Conservation (phyloP, 495 filamentous ascomycete genomes). For the Parmelia sp. region DNA sequence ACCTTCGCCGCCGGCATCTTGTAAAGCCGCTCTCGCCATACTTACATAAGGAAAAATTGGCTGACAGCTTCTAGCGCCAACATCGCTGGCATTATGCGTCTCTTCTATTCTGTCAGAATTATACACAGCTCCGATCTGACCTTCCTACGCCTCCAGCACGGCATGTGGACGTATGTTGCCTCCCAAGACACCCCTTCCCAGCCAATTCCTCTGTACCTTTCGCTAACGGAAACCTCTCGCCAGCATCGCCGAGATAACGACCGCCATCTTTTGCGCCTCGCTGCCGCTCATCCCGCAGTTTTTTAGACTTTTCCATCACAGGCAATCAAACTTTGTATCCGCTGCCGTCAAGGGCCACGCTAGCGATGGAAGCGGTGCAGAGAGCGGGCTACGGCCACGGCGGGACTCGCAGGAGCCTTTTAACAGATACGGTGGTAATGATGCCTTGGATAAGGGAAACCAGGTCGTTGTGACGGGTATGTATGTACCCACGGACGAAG, state of each 20-base stretch:
- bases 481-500: background rate
- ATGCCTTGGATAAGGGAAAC: background rate
- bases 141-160: conserved; percentile 4
- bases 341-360: background rate
- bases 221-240: background rate
- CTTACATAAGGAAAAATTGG: background rate
- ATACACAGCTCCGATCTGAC: conserved; percentile 2
- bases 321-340: no score
- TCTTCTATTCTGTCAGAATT: background rate
- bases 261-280: conserved; percentile 13
- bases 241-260: conserved; percentile 16
- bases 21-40: background rate
- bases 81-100: conserved; percentile 15
- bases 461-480: background rate
- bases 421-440: background rate
- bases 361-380: background rate
- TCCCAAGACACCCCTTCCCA: background rate
- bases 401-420: background rate
- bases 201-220: background rate
- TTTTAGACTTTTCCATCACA: conserved; percentile 1
- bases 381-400: background rate
- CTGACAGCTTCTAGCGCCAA: conserved; percentile 10
- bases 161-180: conserved; percentile 16
- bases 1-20: conserved; percentile 16
- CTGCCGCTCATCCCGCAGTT: conserved; percentile 14